These are phyloP conservation scores for Stagonosporopsis rhizophila DNA, from an alignment of 2,329 filamentous ascomycete species.

Conservation along the genomic window DNA sequence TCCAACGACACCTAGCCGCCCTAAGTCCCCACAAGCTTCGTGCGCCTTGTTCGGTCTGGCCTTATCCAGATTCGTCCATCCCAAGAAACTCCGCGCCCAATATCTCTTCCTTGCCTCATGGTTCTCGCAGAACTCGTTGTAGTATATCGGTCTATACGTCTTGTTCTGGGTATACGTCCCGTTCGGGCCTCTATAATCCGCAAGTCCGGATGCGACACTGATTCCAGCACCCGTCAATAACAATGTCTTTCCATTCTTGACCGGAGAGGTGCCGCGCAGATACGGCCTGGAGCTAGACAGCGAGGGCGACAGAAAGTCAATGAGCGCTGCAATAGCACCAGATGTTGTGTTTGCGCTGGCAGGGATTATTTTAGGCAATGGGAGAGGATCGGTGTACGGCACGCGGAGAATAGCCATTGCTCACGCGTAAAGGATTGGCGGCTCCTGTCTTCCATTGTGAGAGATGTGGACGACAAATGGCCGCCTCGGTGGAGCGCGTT, in stretches of 20 bases:
- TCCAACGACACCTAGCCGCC: slow-evolving; percentile 72
- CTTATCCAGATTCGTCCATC: slow-evolving; percentile 82
- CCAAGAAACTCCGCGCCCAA: slow-evolving; percentile 93
- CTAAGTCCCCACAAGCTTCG: slow-evolving; percentile 76
- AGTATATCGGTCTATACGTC: slow-evolving; percentile 89
- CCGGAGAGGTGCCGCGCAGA: slow-evolving; percentile 10
- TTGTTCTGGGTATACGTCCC: slow-evolving; percentile 95
- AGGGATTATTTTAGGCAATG: slow-evolving; percentile 77
- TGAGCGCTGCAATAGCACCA: slow-evolving; percentile 79
- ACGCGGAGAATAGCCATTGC: slow-evolving; percentile 79
- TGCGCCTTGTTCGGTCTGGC: slow-evolving; percentile 84
- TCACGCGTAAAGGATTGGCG: slow-evolving; percentile 5
- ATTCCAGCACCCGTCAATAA: slow-evolving; percentile 86
- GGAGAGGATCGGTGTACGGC: slow-evolving; percentile 85
- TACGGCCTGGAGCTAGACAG: slow-evolving; percentile 16
- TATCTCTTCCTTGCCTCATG: slow-evolving; percentile 91
- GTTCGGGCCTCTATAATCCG: slow-evolving; percentile 88
- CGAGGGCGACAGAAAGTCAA: slow-evolving; percentile 71
- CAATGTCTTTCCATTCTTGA: slow-evolving; percentile 63
- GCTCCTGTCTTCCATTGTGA: slow-evolving; percentile 15
- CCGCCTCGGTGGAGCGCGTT: slow-evolving; percentile 12
- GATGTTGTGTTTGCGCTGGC: slow-evolving; percentile 70
- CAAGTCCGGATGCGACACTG: slow-evolving; percentile 88
- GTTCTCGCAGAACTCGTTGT: slow-evolving; percentile 81
- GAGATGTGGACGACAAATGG: slow-evolving; percentile 3